These are phyloP conservation scores for Nicotiana otophora DNA, from an alignment of 257 asterid genomes.

Conservation along the genomic window DNA sequence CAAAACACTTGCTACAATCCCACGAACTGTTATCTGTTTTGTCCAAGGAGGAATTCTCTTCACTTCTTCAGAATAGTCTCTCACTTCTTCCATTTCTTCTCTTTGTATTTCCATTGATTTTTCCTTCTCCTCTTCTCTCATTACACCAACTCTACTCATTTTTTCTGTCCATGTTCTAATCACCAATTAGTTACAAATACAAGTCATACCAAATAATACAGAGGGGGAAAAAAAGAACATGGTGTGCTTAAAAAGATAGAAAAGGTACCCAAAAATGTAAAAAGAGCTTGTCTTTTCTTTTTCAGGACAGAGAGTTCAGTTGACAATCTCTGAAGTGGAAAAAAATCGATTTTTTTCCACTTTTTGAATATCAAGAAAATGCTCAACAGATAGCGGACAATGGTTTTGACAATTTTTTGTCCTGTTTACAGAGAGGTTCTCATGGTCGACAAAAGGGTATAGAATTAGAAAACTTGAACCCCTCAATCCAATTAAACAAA, in stretches of 20 bases:
- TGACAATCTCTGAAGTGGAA: not conserved
- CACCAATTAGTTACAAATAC: not conserved
- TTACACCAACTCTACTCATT: slow-evolving; percentile 18
- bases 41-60: slow-evolving; percentile 30
- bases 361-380: not conserved
- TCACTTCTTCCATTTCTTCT: slow-evolving; percentile 22
- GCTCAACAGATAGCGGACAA: not conserved
- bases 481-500: not conserved
- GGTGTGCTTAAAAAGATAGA: not conserved
- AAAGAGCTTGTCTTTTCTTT: not conserved
- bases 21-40: slow-evolving; percentile 22
- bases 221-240: not conserved
- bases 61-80: slow-evolving; percentile 16
- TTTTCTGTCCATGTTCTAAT: slow-evolving; percentile 6
- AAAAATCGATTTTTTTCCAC: too few relatives aligned
- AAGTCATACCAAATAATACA: not conserved
- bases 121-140: slow-evolving; percentile 5
- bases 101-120: slow-evolving; percentile 8
- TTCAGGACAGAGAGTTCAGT: not conserved
- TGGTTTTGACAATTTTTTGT: not conserved
- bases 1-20: slow-evolving; percentile 18
- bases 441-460: not conserved
- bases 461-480: not conserved
- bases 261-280: not conserved
- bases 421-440: not conserved